Percentiles rank a stretch among this genome's conserved stretches.
phyloP scores from a whole-genome alignment of 306 rosid species.

The Medicago truncatula region MtrunA17r5.0-ANR NC_053042.1:32389001-32389500 shows the following conservation, averaged over 20 bases:
- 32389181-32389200: not conserved
- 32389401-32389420: not conserved
- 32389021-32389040: not conserved
- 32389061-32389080: not conserved
- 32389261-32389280: not conserved
- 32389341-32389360: not conserved
- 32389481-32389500: slow-evolving; percentile 25
- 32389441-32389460: not conserved
- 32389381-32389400: not conserved
- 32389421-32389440: not conserved
- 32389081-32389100: not conserved
- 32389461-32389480: slow-evolving; percentile 14
- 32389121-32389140: not conserved
- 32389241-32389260: not conserved
- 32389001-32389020: not conserved
- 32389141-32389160: not conserved
- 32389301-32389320: not conserved
- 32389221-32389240: not conserved
- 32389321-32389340: not conserved
- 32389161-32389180: not conserved
- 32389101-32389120: not conserved
- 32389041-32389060: not conserved
- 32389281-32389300: not conserved
- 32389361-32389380: not conserved
- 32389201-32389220: not conserved